Evolutionary conservation across 805 yeast genomes (phyloP), one percentile per base, ranked within the genome.

Genomic region (Clavispora fructus): DNA sequence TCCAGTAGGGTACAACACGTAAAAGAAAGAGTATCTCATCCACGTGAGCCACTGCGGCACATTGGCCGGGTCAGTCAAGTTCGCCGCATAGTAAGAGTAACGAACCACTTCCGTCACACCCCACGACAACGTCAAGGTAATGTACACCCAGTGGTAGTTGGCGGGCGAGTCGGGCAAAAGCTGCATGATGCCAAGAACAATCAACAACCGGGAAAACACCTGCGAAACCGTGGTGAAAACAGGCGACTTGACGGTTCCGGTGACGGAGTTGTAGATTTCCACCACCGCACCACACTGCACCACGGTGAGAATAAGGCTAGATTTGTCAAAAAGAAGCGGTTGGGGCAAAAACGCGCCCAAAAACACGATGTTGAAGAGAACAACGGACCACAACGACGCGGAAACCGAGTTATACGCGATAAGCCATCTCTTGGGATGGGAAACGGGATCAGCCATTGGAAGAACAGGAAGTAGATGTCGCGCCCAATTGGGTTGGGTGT

Each of bases 61-160:
- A 1, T 68, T 59, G 1, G 75, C 79, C 8, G 70, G 68, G 27
- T 74, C 69, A 25, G 64, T 61, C 50, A 86, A 65, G 54, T 82
- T 82, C 45, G 84, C 74, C 7, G 95, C 91, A 62, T 94, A 95
- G 69, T 80, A 94, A 38, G 88, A 77, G 67, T 94, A 94, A 63
- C 99, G 78, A 47, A 91, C 83, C 39, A 88, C 76, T 66, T 94
- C 99, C n/a, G 98, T 88, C 44, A 87, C 57, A n/a, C 94, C 80
- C 99, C 99, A 94, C 11, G 97, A 90, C 39, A 81, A 55, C 40
- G 82, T 73, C 63, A 92, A 75, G 1, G 92, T 71, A 46, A 82
- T 65, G 64, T 85, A 91, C 13, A 78, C 73, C 78, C 81, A 72
- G 53, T 73, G 75, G 54, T 55, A 44, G 54, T 77, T 74, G 27